Evolutionary conservation across 2,329 filamentous ascomycete species (phyloP).

Genomic region (Aspergillus pseudoterreus): DNA sequence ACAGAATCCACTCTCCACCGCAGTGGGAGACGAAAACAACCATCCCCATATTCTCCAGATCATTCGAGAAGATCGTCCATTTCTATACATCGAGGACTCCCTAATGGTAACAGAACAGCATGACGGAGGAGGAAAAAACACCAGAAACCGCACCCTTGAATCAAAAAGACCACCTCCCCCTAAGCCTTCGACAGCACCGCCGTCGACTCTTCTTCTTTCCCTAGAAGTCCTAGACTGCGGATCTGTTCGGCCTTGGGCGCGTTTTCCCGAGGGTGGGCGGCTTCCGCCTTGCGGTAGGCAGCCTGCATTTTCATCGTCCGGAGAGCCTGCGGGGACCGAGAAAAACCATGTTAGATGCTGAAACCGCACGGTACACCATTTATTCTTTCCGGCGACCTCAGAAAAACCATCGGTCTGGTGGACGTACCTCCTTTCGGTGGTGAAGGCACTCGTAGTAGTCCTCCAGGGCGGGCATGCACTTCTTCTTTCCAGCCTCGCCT

Average conservation of each 20-base stretch:
- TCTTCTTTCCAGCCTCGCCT: constrained; percentile 79
- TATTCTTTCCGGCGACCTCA: neutral
- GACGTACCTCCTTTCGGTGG: constrained; percentile 92
- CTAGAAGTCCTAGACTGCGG: constrained; percentile 77
- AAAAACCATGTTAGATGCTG: neutral
- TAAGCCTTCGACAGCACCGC: constrained; percentile 43
- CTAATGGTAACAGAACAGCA: constrained; percentile 23
- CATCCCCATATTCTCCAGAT: neutral
- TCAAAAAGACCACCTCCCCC: constrained; percentile 14
- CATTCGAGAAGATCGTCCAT: constrained; percentile 13
- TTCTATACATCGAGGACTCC: constrained; percentile 34
- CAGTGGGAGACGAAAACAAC: neutral
- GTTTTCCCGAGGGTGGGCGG: constrained; percentile 71
- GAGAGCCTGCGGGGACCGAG: constrained; percentile 57
- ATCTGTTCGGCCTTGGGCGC: constrained; percentile 82
- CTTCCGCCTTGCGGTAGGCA: constrained; percentile 78
- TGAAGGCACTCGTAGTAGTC: constrained; percentile 99
- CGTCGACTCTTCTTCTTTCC: constrained; percentile 76
- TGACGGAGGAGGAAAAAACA: constrained; percentile 24
- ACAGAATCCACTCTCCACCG: neutral
- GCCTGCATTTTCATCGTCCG: constrained; percentile 74
- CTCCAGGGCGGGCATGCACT: constrained; percentile 80
- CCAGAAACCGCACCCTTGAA: constrained; percentile 18
- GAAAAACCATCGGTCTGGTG: neutral
- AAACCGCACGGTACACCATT: neutral